Evolutionary conservation across 2,329 filamentous ascomycete species (phyloP).

Genomic region (Fusarium beomiforme): DNA sequence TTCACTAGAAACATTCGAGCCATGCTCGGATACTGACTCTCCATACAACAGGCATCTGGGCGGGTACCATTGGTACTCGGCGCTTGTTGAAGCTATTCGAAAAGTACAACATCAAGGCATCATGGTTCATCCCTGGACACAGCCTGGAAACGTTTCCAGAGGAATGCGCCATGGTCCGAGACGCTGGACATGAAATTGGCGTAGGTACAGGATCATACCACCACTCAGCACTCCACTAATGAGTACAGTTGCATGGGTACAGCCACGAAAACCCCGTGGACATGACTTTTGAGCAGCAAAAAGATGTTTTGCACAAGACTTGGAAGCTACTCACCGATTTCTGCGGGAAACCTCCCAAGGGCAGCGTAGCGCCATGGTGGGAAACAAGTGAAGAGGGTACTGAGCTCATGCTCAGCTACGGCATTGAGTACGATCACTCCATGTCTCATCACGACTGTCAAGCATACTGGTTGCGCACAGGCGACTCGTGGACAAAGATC

Average conservation of each 20-base stretch:
- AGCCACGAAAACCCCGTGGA: constrained; percentile 77
- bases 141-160: constrained; percentile 61
- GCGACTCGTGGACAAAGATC: constrained; percentile 75
- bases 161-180: constrained; percentile 57
- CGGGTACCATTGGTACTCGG: constrained; percentile 73
- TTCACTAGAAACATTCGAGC: background rate
- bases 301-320: constrained; percentile 79
- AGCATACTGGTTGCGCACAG: constrained; percentile 71
- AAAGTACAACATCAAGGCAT: constrained; percentile 76
- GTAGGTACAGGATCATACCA: constrained; percentile 58
- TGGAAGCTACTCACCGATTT: constrained; percentile 77
- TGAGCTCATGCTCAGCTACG: constrained; percentile 71
- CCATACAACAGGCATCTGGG: background rate
- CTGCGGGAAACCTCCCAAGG: constrained; percentile 71
- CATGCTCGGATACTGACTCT: rapidly evolving
- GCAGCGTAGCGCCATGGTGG: constrained; percentile 80
- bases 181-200: constrained; percentile 60
- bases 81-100: constrained; percentile 76
- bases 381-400: constrained; percentile 75
- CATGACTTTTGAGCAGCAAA: constrained; percentile 80
- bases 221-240: background rate
- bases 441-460: constrained; percentile 73
- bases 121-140: constrained; percentile 62
- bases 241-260: constrained; percentile 68
- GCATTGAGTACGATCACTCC: constrained; percentile 75